Base-by-base conservation (phyloP, 2,329 filamentous ascomycete genomes). In the Beauveria pseudobassiana region DNA sequence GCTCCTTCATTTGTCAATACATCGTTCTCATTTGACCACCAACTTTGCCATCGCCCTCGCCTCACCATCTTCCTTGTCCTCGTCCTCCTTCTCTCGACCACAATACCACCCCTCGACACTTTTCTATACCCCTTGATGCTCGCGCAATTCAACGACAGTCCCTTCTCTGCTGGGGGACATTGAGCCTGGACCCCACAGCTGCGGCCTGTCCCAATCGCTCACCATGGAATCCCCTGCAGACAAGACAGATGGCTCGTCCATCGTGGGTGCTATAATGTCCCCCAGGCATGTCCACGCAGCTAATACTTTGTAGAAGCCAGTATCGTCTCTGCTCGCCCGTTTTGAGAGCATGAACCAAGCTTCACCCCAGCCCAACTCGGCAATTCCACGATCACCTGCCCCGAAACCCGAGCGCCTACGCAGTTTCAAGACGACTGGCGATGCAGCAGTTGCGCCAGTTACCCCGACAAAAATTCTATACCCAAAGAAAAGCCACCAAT, bases 251-350 rank as follows among this genome's bases (percentile, higher is more conserved):
- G 88, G 82, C 77, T 88, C 88, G 63, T 92, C 90, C 65, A 86
- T 93, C 69, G 87, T 90, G 74, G 74, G 86, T 74, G 24, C 48
- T 8, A 30, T 16, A 3, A 22, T 14, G 22, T 59, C 26, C 54
- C 48, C 20, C 24, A 60, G 20, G 1, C 4, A 42, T 26, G 9
- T 16, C 12, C 26, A 24, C 2, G 10, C 5, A 66, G 63, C 73
- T 75, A 64, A 73, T 64, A 52, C 22, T 34, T 22, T 38, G 5
- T 65, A 91, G 88, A 90, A 87, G 77, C 89, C 91, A 28, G 90
- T 95, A 56, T 95, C 90, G 57, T 93, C 90, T 57, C 79, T 95
- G 64, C 83, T 87, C 64, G 90, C 89, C 65, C 87, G 89, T 68
- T 95, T 93, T 73, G 90, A 95, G 78, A 91, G 88, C 71, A 86